Conservation (phyloP, 108 stramenopile genomes). For the Halocafeteria seosinensis region DNA sequence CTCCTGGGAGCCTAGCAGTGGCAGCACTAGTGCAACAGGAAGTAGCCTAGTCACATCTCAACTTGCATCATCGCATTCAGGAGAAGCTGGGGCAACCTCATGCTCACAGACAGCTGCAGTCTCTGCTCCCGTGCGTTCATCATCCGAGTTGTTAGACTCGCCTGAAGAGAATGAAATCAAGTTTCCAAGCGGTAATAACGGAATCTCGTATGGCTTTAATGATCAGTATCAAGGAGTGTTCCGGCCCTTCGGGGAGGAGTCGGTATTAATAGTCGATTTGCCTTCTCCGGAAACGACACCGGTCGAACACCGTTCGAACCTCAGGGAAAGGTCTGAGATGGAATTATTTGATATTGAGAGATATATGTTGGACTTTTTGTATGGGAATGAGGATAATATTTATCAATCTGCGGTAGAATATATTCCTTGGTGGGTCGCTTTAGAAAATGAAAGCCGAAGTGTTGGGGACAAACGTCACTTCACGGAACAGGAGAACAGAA, state of each 20-base stretch:
- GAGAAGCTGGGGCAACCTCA: neutral
- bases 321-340: neutral
- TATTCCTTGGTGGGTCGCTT: neutral
- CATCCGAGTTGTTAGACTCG: no score
- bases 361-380: constrained; percentile 2
- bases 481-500: neutral
- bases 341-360: constrained; percentile 4
- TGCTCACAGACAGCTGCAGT: neutral
- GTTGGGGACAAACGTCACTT: neutral
- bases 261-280: constrained; percentile 3
- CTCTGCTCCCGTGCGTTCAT: no score
- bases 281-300: neutral
- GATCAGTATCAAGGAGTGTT: neutral
- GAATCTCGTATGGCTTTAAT: constrained; percentile 2
- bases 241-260: neutral
- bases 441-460: no score
- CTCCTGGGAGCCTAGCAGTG: no score
- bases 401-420: neutral
- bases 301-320: neutral
- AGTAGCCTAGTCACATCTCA: no score
- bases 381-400: neutral
- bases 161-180: neutral
- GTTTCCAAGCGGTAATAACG: no score
- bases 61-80: neutral
- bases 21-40: no score